phyloP scores from a whole-genome alignment of 2,329 filamentous ascomycete species.

The Cladophialophora bantiana region DNA sequence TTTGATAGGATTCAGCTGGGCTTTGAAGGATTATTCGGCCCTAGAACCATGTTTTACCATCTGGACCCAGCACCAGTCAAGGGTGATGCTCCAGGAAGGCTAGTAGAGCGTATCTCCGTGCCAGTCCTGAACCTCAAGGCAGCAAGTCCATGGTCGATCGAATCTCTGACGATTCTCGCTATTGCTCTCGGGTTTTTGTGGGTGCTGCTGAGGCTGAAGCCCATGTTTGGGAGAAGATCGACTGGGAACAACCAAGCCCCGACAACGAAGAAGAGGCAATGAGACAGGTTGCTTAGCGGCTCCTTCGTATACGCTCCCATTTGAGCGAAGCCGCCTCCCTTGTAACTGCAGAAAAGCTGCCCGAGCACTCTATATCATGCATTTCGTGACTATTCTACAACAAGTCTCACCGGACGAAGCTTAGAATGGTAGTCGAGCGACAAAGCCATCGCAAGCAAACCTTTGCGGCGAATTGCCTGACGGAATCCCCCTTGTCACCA shows the following conservation, averaged over 20 bases:
- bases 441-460: not conserved
- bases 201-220: slow-evolving; percentile 67
- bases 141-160: slow-evolving; percentile 57
- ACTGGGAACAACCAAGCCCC: not conserved
- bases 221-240: slow-evolving; percentile 38
- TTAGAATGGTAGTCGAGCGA: not conserved
- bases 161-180: slow-evolving; percentile 63
- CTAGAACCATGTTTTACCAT: slow-evolving; percentile 84
- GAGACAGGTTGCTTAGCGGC: not conserved
- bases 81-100: slow-evolving; percentile 34
- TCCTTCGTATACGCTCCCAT: not conserved
- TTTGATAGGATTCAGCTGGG: slow-evolving; percentile 87
- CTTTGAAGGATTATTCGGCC: slow-evolving; percentile 80
- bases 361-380: not conserved
- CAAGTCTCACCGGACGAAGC: not conserved
- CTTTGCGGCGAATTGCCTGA: too few relatives aligned
- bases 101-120: slow-evolving; percentile 66
- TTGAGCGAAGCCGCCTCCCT: not conserved
- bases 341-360: not conserved
- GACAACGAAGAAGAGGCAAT: slow-evolving; percentile 22
- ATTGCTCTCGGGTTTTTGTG: slow-evolving; percentile 72
- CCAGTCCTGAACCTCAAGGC: slow-evolving; percentile 69
- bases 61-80: slow-evolving; percentile 59
- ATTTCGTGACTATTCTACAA: not conserved
- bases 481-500: too few relatives aligned